phyloP scores from a whole-genome alignment of 2,329 filamentous ascomycete species.

The Dactylellina cionopaga region DNA sequence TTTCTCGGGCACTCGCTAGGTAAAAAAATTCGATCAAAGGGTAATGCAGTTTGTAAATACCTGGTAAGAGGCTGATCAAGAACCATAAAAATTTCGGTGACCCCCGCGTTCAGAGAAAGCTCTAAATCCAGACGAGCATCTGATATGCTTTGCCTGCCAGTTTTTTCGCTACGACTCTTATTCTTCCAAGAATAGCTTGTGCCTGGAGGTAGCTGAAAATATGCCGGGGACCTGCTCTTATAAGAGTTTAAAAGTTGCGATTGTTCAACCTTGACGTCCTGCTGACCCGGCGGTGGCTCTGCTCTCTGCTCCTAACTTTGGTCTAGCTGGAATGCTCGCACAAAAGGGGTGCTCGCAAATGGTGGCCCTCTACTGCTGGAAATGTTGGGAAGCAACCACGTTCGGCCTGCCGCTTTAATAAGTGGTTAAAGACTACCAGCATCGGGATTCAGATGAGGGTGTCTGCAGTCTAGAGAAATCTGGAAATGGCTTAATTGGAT shows the following conservation, averaged over 20 bases:
- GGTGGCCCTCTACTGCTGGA: constrained; percentile 19
- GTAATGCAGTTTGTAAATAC: constrained; percentile 34
- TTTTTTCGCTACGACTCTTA: constrained; percentile 48
- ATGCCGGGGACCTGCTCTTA: constrained; percentile 50
- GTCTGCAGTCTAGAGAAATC: constrained; percentile 33
- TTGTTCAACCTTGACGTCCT: constrained; percentile 28
- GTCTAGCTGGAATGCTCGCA: constrained; percentile 50
- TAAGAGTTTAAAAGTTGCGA: constrained; percentile 42
- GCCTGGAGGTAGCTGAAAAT: constrained; percentile 47
- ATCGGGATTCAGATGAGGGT: constrained; percentile 15
- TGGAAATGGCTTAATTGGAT: constrained; percentile 40
- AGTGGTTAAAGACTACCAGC: constrained; percentile 40
- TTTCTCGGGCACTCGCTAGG: constrained; percentile 12
- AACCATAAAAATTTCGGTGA: constrained; percentile 45
- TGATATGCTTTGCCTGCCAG: constrained; percentile 46
- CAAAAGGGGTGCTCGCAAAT: constrained; percentile 50
- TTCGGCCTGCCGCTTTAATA: constrained; percentile 47
- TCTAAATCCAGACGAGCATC: constrained; percentile 46
- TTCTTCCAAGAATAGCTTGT: constrained; percentile 53
- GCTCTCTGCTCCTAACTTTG: constrained; percentile 32
- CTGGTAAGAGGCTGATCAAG: constrained; percentile 42
- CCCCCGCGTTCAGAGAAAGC: constrained; percentile 42
- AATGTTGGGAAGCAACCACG: constrained; percentile 50
- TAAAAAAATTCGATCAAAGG: constrained; percentile 20
- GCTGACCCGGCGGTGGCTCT: constrained; percentile 20